Percentiles rank a stretch among this genome's conserved stretches.
These are phyloP conservation scores for Malassezia obtusa DNA, from an alignment of 1,284 basidiomycete genomes.

Conservation along the genomic window DNA sequence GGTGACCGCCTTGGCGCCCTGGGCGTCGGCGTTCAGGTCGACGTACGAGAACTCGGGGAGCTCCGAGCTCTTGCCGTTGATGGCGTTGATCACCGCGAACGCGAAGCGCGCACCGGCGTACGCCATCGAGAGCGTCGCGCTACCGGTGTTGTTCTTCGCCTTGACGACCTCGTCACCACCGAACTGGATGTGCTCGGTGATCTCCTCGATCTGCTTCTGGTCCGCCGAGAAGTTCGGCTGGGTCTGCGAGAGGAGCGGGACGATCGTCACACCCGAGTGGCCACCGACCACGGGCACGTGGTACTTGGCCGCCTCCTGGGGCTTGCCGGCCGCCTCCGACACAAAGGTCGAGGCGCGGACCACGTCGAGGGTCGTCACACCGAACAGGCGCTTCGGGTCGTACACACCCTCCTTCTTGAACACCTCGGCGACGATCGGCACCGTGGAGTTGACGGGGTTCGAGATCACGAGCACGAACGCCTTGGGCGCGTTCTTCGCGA, in stretches of 20 bases:
- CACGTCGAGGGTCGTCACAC: slow-evolving; percentile 95
- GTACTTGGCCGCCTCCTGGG: slow-evolving; percentile 53
- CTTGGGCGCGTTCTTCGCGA: slow-evolving; percentile 75
- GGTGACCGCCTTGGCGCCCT: slow-evolving; percentile 35
- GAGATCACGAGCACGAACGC: slow-evolving; percentile 93
- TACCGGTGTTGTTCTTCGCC: slow-evolving; percentile 79
- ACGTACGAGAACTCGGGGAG: slow-evolving; percentile 42
- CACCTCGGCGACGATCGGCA: slow-evolving; percentile 89
- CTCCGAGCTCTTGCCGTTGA: slow-evolving; percentile 29
- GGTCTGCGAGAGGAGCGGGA: slow-evolving; percentile 82
- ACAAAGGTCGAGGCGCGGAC: slow-evolving; percentile 94
- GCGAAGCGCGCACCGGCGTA: slow-evolving; percentile 53
- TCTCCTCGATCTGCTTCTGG: slow-evolving; percentile 53
- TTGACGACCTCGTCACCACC: slow-evolving; percentile 86
- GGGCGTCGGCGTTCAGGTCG: slow-evolving; percentile 34
- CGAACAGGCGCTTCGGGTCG: slow-evolving; percentile 77
- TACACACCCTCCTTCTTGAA: slow-evolving; percentile 85
- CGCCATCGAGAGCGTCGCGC: slow-evolving; percentile 86
- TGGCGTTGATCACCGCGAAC: slow-evolving; percentile 38
- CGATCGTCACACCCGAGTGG: slow-evolving; percentile 90
- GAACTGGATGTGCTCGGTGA: slow-evolving; percentile 79
- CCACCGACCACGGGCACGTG: slow-evolving; percentile 84
- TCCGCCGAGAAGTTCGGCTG: slow-evolving; percentile 32
- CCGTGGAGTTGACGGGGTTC: slow-evolving; percentile 90
- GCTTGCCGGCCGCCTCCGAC: slow-evolving; percentile 63